Evolutionary conservation across 805 yeast genomes (phyloP).

Genomic region (Metschnikowia matae): DNA sequence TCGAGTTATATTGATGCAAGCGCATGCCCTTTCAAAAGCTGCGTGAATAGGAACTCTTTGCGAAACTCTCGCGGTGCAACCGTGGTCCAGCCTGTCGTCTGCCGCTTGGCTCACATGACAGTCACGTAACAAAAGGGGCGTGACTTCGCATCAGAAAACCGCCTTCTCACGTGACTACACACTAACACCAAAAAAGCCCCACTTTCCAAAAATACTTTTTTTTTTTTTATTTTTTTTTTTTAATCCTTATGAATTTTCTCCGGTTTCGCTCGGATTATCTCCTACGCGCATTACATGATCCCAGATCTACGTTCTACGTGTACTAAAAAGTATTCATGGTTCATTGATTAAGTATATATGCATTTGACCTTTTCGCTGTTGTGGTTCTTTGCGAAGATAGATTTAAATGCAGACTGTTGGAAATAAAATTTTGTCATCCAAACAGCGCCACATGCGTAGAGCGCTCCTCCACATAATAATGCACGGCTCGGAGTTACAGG

Average conservation of each 20-base stretch:
- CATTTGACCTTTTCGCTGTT: constrained; percentile 25
- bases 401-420: constrained; percentile 25
- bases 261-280: too few relatives aligned
- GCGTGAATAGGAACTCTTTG: too few relatives aligned
- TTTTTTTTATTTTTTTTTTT: too few relatives aligned
- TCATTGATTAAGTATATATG: constrained; percentile 14
- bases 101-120: neutral
- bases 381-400: constrained; percentile 26
- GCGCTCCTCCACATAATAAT: constrained; percentile 28
- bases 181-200: neutral
- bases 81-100: neutral
- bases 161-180: neutral
- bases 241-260: too few relatives aligned
- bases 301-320: too few relatives aligned
- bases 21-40: neutral
- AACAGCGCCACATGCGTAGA: constrained; percentile 29
- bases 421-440: constrained; percentile 34
- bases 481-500: constrained; percentile 20
- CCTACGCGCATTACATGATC: too few relatives aligned
- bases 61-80: too few relatives aligned
- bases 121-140: neutral
- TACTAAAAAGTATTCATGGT: neutral
- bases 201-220: too few relatives aligned
- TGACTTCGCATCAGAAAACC: neutral
- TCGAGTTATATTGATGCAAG: neutral